Base-by-base conservation (phyloP, 257 asterid species). In the Solanum tarapatanum region DNA sequence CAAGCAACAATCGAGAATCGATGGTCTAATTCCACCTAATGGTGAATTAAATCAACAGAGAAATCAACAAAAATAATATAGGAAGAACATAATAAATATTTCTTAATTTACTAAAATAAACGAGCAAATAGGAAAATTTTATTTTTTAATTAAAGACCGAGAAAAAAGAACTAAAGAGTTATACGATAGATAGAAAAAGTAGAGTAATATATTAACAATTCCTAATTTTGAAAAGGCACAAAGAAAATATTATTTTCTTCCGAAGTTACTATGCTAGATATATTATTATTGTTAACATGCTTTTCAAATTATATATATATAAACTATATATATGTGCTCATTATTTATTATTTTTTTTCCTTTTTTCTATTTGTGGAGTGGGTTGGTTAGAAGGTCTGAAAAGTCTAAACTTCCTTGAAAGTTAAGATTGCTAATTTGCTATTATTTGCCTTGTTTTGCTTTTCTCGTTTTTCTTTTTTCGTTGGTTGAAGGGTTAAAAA, bases 1-100 rank as follows among this genome's bases (percentile, higher is more conserved):
- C 1, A 51, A 51, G 0, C 3, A 51, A 0, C 0, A 17, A 51
- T 51, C 1, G 9, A 51, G 9, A 51, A 1, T 0, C 3, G 23
- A 51, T 0, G 0, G 1, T 51, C n/a, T 6, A 1, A 51, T 51
- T 51, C 19, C n/a, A 51, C 4, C 23, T 51, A 17, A 2, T 51
- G 23, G 7, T 0, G 4, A 51, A 51, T 51, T 16, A 16, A 51
- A 51, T 0, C 23, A 51, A 51, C 0, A 51, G 8, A 51, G 23
- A 51, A 51, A 16, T 1, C 8, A 55, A 21, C 11, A 21, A 58
- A 60, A 60, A 19, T 21, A 21, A 60, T 21, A 23, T 60, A 21
- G 12, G 1, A 60, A 60, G 13, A 23, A 8, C 10, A 24, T 24
- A 66, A 11, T 24, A 66, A 66, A 66, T 24, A 11, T 66, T 66